Conservation (phyloP, 208 protist species). For the Trypanosoma scelopori region DNA sequence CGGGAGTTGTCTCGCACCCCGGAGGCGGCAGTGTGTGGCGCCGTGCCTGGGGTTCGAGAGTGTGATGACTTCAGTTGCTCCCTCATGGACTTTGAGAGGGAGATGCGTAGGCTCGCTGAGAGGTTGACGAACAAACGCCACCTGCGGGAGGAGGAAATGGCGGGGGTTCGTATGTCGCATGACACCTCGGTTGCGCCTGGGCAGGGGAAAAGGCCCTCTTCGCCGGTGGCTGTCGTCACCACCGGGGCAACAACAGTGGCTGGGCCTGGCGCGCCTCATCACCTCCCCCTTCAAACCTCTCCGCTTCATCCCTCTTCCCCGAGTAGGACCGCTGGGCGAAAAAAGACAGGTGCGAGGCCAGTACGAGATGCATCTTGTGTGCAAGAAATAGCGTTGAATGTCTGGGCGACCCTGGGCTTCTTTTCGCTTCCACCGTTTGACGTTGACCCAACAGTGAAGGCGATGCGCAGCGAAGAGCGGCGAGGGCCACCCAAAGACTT, state of each 20-base stretch:
- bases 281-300: neutral
- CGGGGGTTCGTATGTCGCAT: neutral
- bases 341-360: slow-evolving; percentile 4
- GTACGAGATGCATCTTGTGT: slow-evolving; percentile 30
- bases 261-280: neutral
- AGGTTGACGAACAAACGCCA: slow-evolving; percentile 1
- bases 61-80: slow-evolving; percentile 3
- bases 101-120: neutral
- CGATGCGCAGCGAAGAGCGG: neutral
- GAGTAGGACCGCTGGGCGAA: neutral
- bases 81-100: slow-evolving; percentile 11
- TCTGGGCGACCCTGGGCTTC: slow-evolving; percentile 61
- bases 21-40: neutral
- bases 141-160: neutral
- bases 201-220: neutral
- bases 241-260: neutral
- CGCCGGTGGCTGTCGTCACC: neutral
- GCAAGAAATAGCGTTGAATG: slow-evolving; percentile 32
- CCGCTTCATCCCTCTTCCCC: neutral
- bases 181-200: neutral
- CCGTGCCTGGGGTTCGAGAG: neutral
- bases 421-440: slow-evolving; percentile 29
- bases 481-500: neutral
- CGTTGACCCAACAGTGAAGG: neutral
- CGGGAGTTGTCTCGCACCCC: neutral